Evolutionary conservation across 805 yeast genomes (phyloP).

Genomic region (Ogataea saltuana): DNA sequence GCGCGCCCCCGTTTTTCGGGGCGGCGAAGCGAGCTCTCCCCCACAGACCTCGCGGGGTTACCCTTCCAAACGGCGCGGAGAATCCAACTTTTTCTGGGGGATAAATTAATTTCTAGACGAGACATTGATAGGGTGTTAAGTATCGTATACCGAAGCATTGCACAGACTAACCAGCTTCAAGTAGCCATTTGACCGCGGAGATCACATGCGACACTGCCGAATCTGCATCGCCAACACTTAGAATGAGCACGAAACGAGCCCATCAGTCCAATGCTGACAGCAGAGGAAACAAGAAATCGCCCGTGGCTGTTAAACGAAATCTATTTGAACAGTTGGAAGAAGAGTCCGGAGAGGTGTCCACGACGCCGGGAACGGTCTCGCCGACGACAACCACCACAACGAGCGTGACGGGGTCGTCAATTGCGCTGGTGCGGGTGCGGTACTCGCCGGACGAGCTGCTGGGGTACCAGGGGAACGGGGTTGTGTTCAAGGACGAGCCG

Average conservation of each 20-base stretch:
- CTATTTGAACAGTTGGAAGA: conserved; percentile 19
- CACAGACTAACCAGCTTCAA: no score
- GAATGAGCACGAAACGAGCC: conserved; percentile 1
- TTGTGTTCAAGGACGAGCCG: conserved; percentile 19
- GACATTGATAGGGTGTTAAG: neutral
- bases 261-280: conserved; percentile 5
- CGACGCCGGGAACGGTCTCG: neutral
- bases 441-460: conserved; percentile 24
- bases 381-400: conserved; percentile 1
- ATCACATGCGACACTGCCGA: neutral
- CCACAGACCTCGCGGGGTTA: neutral
- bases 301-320: conserved; percentile 16
- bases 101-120: no score
- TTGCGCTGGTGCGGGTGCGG: conserved; percentile 1
- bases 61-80: no score
- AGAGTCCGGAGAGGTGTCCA: conserved; percentile 3
- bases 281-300: conserved; percentile 14
- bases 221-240: neutral
- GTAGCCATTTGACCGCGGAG: no score
- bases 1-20: no score
- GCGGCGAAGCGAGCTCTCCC: no score
- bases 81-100: no score
- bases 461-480: conserved; percentile 14
- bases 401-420: neutral
- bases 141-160: no score